Evolutionary conservation across 2,329 filamentous ascomycete genomes (phyloP).

Genomic region (Cercospora sp.): DNA sequence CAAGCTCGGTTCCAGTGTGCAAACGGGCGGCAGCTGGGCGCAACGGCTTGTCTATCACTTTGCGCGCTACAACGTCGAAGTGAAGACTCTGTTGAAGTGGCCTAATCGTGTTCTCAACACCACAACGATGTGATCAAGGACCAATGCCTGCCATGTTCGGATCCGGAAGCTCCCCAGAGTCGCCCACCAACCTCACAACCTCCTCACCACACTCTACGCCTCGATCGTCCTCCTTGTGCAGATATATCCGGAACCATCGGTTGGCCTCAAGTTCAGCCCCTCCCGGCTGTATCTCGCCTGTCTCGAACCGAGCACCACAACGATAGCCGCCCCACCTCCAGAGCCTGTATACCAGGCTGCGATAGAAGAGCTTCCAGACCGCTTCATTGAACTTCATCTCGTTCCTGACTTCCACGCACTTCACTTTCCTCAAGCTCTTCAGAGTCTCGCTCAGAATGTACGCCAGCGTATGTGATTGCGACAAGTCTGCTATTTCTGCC

Average conservation of each 20-base stretch:
- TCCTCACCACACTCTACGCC: constrained; percentile 34
- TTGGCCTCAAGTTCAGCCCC: constrained; percentile 19
- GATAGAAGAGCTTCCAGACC: constrained; percentile 40
- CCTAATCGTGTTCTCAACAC: background rate
- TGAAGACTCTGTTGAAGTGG: background rate
- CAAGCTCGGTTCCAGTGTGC: background rate
- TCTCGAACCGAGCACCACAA: constrained; percentile 36
- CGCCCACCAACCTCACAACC: constrained; percentile 31
- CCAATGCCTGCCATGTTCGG: constrained; percentile 26
- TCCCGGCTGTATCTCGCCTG: constrained; percentile 18
- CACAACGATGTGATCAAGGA: constrained; percentile 8
- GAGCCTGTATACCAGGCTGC: constrained; percentile 37
- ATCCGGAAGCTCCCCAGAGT: constrained; percentile 26
- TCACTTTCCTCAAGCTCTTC: constrained; percentile 35
- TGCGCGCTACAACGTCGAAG: background rate
- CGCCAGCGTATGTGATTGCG: constrained; percentile 40
- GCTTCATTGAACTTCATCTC: constrained; percentile 37
- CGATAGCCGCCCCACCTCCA: constrained; percentile 40
- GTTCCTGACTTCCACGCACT: constrained; percentile 36
- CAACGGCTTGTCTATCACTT: background rate
- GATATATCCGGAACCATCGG: constrained; percentile 25
- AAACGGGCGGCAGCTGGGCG: background rate
- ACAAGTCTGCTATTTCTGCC: constrained; percentile 40
- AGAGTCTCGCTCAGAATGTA: constrained; percentile 42
- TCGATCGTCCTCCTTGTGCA: constrained; percentile 14